These are phyloP conservation scores for Dothiorella sarmentorum DNA, from an alignment of 2,329 filamentous ascomycete genomes.

Conservation along the genomic window DNA sequence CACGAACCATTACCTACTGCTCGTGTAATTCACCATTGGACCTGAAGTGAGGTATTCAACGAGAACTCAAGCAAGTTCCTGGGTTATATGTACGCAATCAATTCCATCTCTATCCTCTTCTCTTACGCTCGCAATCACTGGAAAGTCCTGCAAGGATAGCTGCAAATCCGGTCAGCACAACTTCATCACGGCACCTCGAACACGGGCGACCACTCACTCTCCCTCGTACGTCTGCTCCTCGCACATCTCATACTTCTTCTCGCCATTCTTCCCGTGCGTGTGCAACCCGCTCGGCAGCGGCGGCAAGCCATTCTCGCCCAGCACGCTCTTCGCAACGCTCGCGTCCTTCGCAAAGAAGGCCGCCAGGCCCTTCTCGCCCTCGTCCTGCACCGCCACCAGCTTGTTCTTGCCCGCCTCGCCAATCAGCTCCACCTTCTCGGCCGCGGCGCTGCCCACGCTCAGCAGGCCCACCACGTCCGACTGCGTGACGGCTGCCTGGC, in stretches of 20 bases:
- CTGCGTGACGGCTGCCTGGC: conserved; percentile 75
- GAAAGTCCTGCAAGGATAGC: conserved; percentile 48
- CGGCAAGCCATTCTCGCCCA: conserved; percentile 76
- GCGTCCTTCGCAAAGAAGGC: conserved; percentile 68
- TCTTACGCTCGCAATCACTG: not conserved
- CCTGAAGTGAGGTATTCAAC: not conserved
- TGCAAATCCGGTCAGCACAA: conserved; percentile 25
- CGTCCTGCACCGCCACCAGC: conserved; percentile 72
- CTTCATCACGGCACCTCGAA: not conserved
- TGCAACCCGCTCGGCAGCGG: conserved; percentile 76
- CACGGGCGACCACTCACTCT: conserved; percentile 32
- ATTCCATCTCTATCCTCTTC: conserved; percentile 2
- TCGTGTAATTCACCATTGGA: not conserved
- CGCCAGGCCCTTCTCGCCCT: conserved; percentile 68
- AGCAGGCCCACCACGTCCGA: conserved; percentile 81
- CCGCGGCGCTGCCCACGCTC: conserved; percentile 74
- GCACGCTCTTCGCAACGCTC: conserved; percentile 52
- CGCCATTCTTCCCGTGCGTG: conserved; percentile 50
- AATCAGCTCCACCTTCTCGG: conserved; percentile 75
- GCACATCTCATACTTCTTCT: conserved; percentile 67
- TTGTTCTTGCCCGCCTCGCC: conserved; percentile 69
- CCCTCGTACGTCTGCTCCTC: conserved; percentile 64
- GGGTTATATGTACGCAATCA: conserved; percentile 2
- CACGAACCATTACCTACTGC: not conserved
- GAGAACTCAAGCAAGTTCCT: not conserved